A percentile compares a stretch with the other conserved stretches of the same genome.
phyloP scores from a whole-genome alignment of 2,329 filamentous ascomycete species.

The Exophiala mesophila region DNA sequence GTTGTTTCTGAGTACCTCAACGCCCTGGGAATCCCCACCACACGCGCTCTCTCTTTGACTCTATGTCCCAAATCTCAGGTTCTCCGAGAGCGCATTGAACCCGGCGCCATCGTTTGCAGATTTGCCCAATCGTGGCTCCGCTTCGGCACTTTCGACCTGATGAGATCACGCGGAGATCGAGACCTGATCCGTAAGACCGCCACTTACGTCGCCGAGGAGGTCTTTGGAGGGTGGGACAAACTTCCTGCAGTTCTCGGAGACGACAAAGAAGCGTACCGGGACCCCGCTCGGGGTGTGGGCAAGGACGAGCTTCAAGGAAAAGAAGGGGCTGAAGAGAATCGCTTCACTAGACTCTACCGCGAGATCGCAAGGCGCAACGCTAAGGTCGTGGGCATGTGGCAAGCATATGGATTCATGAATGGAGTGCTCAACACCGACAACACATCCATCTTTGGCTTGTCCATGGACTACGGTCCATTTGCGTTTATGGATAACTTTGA shows the following conservation, averaged over 20 bases:
- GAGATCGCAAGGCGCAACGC: constrained; percentile 85
- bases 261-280: constrained; percentile 30
- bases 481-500: constrained; percentile 98
- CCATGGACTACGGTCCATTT: constrained; percentile 92
- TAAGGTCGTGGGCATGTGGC: constrained; percentile 83
- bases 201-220: constrained; percentile 80
- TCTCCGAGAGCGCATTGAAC: constrained; percentile 73
- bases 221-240: constrained; percentile 82
- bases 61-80: constrained; percentile 69
- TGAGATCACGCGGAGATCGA: constrained; percentile 74
- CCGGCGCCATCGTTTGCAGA: constrained; percentile 84
- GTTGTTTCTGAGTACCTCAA: constrained; percentile 82
- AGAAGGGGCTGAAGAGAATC: constrained; percentile 67
- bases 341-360: constrained; percentile 80
- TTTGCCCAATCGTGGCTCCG: constrained; percentile 90
- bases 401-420: constrained; percentile 99
- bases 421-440: constrained; percentile 98
- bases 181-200: constrained; percentile 67
- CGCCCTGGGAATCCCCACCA: constrained; percentile 78
- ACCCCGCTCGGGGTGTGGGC: constrained; percentile 50
- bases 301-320: constrained; percentile 62
- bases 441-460: constrained; percentile 82
- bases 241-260: constrained; percentile 57
- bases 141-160: constrained; percentile 93
- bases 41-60: constrained; percentile 77